Evolutionary conservation across 495 filamentous ascomycete species (phyloP).

Genomic region (Hypoxylon subgilvum): DNA sequence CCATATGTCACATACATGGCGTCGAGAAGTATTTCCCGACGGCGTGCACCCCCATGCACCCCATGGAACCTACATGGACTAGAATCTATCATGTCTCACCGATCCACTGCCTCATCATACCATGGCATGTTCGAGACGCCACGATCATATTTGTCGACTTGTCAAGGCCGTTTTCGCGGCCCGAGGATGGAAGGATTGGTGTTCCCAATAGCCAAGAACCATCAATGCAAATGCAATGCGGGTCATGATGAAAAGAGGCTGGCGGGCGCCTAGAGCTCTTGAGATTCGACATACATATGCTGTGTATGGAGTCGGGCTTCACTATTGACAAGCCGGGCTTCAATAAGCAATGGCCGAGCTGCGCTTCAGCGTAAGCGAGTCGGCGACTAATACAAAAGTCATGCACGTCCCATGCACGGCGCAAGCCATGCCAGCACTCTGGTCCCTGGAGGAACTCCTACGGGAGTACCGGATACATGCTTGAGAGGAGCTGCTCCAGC

Average conservation of each 20-base stretch:
- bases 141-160: not conserved
- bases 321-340: constrained; percentile 8
- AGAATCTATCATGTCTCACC: not conserved
- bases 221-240: not conserved
- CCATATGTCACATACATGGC: not conserved
- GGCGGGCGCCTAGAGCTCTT: too few species aligned
- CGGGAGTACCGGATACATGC: too few species aligned
- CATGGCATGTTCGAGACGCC: not conserved
- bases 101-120: not conserved
- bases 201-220: not conserved
- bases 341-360: constrained; percentile 5
- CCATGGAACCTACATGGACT: not conserved
- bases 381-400: constrained; percentile 10
- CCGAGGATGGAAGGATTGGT: not conserved
- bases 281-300: constrained; percentile 1
- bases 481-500: too few species aligned
- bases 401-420: constrained; percentile 16
- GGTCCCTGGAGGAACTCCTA: too few species aligned
- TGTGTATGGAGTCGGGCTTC: constrained; percentile 14
- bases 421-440: too few species aligned
- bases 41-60: constrained; percentile 2
- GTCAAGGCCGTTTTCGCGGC: not conserved
- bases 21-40: not conserved
- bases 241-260: constrained; percentile 6
- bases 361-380: not conserved